Evolutionary conservation across 2,329 filamentous ascomycete species (phyloP), one percentile per base, ranked within the genome.

Genomic region (Zymoseptoria brevis): DNA sequence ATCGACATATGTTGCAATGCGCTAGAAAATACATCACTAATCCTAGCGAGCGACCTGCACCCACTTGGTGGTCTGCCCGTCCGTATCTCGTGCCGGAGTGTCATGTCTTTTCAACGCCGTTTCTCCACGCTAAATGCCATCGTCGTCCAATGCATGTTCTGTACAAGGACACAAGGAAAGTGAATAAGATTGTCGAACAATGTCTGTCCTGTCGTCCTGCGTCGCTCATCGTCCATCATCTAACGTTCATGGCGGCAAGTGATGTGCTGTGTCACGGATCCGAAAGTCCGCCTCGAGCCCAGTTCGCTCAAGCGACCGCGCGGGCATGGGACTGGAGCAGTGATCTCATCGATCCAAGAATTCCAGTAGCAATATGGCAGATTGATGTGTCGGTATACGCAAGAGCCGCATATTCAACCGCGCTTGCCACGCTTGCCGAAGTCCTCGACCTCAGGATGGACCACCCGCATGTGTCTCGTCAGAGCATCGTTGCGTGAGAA

Each of bases 401-500:
- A 52, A 26, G 21, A 19, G 5, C 22, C 11, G 29, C 26, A 16
- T 22, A 50, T 8, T 73, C 74, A 54, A n/a, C 75, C 74, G 53
- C 76, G 73, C 52, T 73, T 68, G 50, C 76, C 73, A 62, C 79
- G 75, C 75, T 87, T 87, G 67, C 89, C 87, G n/a, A 87, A 86
- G 67, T 89, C 87, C 63, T 92, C 88, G 58, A 93, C 82, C 62
- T 96, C 90, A 0, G 93, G 92, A 74, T 96, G 93, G 64, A 95
- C 93, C 54, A 96, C 92, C 41, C 91, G 86, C 81, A 96, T 95
- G 73, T 99, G 94, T 61, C 94, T 81, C 13, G 93, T 97, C 53
- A 97, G 80, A 1, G 94, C 94, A 77, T 99, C 94, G 64, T 93
- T 94, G 59, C 94, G 86, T 67, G 91, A 96, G 71, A 99, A 99